phyloP scores from a whole-genome alignment of 2,329 filamentous ascomycete species.

The Lachnellula suecica region DNA sequence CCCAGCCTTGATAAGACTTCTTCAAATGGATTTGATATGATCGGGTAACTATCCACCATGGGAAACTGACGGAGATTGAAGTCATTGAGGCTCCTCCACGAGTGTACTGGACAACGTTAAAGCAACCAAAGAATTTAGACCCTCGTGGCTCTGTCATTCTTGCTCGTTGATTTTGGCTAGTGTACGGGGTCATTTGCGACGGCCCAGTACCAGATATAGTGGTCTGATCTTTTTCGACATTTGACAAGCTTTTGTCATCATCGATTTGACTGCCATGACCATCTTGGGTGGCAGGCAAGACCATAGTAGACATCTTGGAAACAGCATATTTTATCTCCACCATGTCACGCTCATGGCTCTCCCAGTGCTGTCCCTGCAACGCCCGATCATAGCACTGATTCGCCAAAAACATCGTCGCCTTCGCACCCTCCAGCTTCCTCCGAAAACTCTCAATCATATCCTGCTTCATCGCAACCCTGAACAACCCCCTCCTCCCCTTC shows the following conservation, averaged over 20 bases:
- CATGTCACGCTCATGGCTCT: slow-evolving; percentile 6
- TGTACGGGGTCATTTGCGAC: background rate
- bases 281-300: background rate
- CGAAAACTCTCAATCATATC: background rate
- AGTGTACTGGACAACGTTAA: background rate
- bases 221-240: background rate
- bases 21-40: slow-evolving; percentile 5
- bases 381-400: slow-evolving; percentile 9
- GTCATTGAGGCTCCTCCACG: background rate
- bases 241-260: background rate
- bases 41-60: slow-evolving; percentile 7
- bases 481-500: background rate
- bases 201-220: background rate
- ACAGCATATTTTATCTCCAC: background rate
- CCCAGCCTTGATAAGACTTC: slow-evolving; percentile 11
- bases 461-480: slow-evolving; percentile 7
- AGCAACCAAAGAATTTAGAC: background rate
- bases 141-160: background rate
- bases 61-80: slow-evolving; percentile 3
- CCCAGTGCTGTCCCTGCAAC: slow-evolving; percentile 9
- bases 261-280: background rate
- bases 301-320: background rate
- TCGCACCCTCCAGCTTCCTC: slow-evolving; percentile 7
- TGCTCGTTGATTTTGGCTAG: background rate
- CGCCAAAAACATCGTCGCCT: slow-evolving; percentile 8